Evolutionary conservation across 768 basidiomycete genomes (phyloP).

Genomic region (Suillus occidentalis): DNA sequence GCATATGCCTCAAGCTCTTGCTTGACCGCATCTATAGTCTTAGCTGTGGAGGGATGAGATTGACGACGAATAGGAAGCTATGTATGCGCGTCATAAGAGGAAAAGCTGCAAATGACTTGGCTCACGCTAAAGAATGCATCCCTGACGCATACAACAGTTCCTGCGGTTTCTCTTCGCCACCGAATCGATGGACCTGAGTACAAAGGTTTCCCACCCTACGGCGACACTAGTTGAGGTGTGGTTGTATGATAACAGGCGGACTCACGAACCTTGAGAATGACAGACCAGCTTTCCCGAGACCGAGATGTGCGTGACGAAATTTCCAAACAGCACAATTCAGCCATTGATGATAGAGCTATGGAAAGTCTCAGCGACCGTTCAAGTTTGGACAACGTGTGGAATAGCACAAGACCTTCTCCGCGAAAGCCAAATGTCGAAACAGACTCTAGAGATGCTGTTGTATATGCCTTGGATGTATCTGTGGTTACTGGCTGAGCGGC

Average conservation of each 20-base stretch:
- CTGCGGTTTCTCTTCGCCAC: conserved; percentile 70
- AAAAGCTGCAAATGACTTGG: conserved; percentile 12
- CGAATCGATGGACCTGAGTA: conserved; percentile 74
- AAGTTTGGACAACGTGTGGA: not conserved
- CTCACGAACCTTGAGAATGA: conserved; percentile 70
- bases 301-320: conserved; percentile 72
- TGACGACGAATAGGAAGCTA: conserved; percentile 81
- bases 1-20: conserved; percentile 73
- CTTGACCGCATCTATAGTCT: conserved; percentile 66
- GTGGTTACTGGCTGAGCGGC: conserved; percentile 1
- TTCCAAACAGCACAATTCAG: conserved; percentile 77
- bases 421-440: conserved; percentile 83
- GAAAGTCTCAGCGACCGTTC: not conserved
- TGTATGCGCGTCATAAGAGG: conserved; percentile 7
- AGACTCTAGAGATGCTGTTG: conserved; percentile 46
- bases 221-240: conserved; percentile 5
- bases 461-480: conserved; percentile 78
- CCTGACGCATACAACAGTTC: conserved; percentile 81
- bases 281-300: conserved; percentile 68
- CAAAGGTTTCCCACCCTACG: conserved; percentile 62
- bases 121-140: conserved; percentile 90
- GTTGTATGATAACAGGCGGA: conserved; percentile 3
- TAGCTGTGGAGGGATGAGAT: conserved; percentile 59
- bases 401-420: conserved; percentile 71
- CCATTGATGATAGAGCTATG: conserved; percentile 80